Conservation (phyloP, 257 asterid species). For the Petrea volubilis region DNA sequence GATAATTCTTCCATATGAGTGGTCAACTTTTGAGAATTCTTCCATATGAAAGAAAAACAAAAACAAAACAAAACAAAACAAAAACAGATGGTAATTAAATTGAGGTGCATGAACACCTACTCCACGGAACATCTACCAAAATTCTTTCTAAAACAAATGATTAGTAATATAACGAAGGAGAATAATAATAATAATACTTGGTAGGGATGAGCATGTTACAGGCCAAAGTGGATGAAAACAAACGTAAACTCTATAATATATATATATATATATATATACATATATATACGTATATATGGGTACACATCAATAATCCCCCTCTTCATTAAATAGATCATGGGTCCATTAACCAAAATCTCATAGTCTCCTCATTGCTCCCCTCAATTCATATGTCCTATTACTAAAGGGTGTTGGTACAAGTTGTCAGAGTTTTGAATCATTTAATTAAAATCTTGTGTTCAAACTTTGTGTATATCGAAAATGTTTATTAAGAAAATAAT, state of each 20-base stretch:
- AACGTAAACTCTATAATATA: conserved; percentile 9
- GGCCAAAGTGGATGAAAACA: conserved; percentile 27
- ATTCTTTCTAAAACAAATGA: conserved; percentile 22
- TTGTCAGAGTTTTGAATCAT: too few relatives aligned
- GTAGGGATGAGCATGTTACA: conserved; percentile 39
- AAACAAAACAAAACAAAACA: too few relatives aligned
- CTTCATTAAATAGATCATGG: conserved; percentile 34
- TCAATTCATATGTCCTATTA: conserved; percentile 2
- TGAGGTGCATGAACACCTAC: conserved; percentile 27
- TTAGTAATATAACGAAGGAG: conserved; percentile 28
- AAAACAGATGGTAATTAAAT: not conserved
- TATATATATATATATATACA: too few relatives aligned
- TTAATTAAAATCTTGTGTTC: too few relatives aligned
- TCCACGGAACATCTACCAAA: conserved; percentile 18
- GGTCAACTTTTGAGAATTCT: too few relatives aligned
- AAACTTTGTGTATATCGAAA: too few relatives aligned
- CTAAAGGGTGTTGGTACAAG: too few relatives aligned
- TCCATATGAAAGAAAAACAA: too few relatives aligned
- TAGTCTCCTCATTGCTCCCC: conserved; percentile 1
- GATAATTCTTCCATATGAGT: too few relatives aligned
- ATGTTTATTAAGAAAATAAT: too few relatives aligned
- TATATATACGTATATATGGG: not conserved
- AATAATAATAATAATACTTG: too few relatives aligned
- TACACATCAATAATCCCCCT: conserved; percentile 29
- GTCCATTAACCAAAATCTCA: conserved; percentile 29